phyloP scores from a whole-genome alignment of 371 early-diverging fungal species.

The Mortierella sp. region DNA sequence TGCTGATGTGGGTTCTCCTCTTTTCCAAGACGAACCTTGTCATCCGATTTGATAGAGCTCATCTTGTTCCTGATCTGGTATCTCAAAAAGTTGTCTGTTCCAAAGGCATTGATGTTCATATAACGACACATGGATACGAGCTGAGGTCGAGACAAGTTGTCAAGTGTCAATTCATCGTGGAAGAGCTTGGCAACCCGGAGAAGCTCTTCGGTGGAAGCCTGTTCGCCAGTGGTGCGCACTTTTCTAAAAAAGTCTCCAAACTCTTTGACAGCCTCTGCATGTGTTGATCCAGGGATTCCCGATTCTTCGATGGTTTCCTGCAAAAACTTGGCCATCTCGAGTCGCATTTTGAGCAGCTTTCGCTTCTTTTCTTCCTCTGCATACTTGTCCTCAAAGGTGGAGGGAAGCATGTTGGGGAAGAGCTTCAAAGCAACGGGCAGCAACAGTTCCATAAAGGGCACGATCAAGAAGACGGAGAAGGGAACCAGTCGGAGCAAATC shows the following conservation, averaged over 20 bases:
- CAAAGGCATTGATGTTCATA: conserved; percentile 94
- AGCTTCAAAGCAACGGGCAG: conserved; percentile 92
- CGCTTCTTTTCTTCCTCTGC: conserved; percentile 92
- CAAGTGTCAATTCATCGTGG: conserved; percentile 92
- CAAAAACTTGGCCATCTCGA: conserved; percentile 95
- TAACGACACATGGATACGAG: conserved; percentile 93
- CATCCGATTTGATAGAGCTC: conserved; percentile 89
- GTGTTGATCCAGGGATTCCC: conserved; percentile 66
- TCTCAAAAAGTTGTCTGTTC: conserved; percentile 93
- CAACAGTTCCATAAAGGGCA: conserved; percentile 95
- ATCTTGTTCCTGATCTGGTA: conserved; percentile 90
- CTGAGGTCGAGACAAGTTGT: conserved; percentile 93
- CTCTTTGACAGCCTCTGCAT: conserved; percentile 74
- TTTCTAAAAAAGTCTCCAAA: conserved; percentile 84
- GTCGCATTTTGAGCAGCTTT: conserved; percentile 85
- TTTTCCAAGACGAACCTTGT: no score
- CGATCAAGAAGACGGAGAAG: conserved; percentile 89
- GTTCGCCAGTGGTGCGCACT: conserved; percentile 89
- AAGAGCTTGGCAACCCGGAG: conserved; percentile 87
- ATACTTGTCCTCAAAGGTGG: conserved; percentile 93
- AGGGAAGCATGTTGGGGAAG: conserved; percentile 97
- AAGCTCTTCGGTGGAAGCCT: conserved; percentile 84
- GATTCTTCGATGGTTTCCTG: conserved; percentile 95
- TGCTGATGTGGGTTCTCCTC: no score
- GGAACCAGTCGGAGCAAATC: conserved; percentile 93